Base-by-base conservation (phyloP, 2,329 filamentous ascomycete species). In the Xylariales sp. region DNA sequence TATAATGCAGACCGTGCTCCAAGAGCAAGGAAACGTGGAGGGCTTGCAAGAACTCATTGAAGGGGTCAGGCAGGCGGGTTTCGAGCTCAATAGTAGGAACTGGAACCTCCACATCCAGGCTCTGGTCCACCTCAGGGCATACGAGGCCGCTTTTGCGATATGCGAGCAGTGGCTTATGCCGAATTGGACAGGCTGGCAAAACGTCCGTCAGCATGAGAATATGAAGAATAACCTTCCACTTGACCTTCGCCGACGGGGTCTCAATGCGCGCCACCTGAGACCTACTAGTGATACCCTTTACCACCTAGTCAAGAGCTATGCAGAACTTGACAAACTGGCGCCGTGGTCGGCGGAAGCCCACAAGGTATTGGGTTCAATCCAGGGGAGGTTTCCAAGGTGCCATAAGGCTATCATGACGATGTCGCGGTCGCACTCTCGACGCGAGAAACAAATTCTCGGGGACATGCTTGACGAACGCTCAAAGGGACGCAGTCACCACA, bases 121-220 rank as follows among this genome's bases (percentile, higher is more conserved):
- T 35, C 76, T 96, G 19, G 77, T 80, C 17, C 65, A 70, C 12
- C 69, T 79, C 38, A 71, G 74, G 31, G 69, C 74, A 31, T 73
- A 75, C 50, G 62, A 77, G 33, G 70, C 83, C 15, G 89, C 89
- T 25, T 95, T 93, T 61, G 56, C 65, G 16, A 63, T 82, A 36
- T 91, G 86, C 55, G 91, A 97, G 64, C 63, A 70, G 18, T 77
- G 79, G 43, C 80, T 97, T 39, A 94, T 95, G 76, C 72, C 76
- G 1, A 70, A 76, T 23, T 95, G 89, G 76, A 75, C 76, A 10
- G 88, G 88, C 17, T 96, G 89, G 87, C 45, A 52, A 19, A 40
- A 46, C 3, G 55, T 54, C 29, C 62, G 63, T 6, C 37, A 32
- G 2, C 45, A 38, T 24, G 48, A 46, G 34, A 55, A 50, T 15